Percentiles rank a stretch among this genome's conserved stretches.
Evolutionary conservation across 805 yeast genomes (phyloP).

Genomic region (Starmerella roubikii): DNA sequence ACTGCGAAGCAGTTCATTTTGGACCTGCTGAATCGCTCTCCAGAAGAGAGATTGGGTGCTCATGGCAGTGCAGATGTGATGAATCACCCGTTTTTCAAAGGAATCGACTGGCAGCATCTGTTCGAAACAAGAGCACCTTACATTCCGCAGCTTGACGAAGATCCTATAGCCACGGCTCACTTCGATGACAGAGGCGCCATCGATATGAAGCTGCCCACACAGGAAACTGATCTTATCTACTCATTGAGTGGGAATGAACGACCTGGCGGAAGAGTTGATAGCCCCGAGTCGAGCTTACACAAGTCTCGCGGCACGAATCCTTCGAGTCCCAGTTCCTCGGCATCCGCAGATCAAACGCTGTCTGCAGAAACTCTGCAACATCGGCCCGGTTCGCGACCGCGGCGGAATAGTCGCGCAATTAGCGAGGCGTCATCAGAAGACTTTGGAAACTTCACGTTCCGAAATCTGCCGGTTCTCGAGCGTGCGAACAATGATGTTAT

Average conservation of each 20-base stretch:
- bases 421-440: constrained; percentile 24
- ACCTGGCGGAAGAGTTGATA: background rate
- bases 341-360: no score
- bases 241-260: background rate
- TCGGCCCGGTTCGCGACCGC: constrained; percentile 3
- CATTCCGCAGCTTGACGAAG: constrained; percentile 59
- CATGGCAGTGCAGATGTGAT: constrained; percentile 69
- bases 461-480: constrained; percentile 80
- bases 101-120: constrained; percentile 56
- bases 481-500: constrained; percentile 89
- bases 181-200: constrained; percentile 86
- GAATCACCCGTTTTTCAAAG: constrained; percentile 62
- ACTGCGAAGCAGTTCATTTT: constrained; percentile 63
- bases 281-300: no score
- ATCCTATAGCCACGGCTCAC: constrained; percentile 82
- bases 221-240: constrained; percentile 12
- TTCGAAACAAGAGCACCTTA: constrained; percentile 65
- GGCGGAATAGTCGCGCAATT: constrained; percentile 8
- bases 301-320: no score
- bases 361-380: background rate
- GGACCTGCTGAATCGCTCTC: constrained; percentile 49
- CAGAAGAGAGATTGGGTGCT: constrained; percentile 53
- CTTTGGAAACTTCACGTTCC: constrained; percentile 85
- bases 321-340: no score
- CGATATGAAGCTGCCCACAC: constrained; percentile 8